Conservation (phyloP, 495 filamentous ascomycete genomes). For the Apodospora peruviana region DNA sequence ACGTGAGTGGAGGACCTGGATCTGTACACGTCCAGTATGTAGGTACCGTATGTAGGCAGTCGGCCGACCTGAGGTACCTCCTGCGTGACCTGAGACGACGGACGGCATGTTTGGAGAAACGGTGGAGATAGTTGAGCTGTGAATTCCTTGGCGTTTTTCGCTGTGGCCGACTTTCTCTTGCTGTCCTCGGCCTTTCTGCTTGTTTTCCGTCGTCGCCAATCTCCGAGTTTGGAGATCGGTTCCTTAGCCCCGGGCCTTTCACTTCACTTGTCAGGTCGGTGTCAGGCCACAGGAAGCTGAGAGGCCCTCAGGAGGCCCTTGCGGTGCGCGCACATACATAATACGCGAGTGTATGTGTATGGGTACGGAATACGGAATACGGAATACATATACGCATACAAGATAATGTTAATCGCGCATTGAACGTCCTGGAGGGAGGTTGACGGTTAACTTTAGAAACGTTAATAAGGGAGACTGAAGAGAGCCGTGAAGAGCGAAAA, state of each 20-base stretch:
- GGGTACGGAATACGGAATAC: too few relatives aligned
- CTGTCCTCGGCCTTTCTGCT: neutral
- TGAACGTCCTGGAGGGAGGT: too few relatives aligned
- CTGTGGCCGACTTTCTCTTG: neutral
- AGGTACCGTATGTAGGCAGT: neutral
- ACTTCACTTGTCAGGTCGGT: neutral
- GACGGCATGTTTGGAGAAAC: constrained; percentile 2
- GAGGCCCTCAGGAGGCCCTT: too few relatives aligned
- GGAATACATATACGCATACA: too few relatives aligned
- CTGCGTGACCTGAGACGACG: constrained; percentile 20
- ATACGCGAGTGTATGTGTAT: too few relatives aligned
- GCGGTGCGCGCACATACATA: too few relatives aligned
- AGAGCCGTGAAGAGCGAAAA: too few relatives aligned
- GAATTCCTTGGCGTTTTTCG: too few relatives aligned
- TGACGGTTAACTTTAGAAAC: too few relatives aligned
- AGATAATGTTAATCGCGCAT: too few relatives aligned
- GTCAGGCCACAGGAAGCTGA: neutral
- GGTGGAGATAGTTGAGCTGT: constrained; percentile 2
- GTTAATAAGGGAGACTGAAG: too few relatives aligned
- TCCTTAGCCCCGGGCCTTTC: neutral
- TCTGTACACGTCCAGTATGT: constrained; percentile 1
- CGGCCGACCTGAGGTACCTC: constrained; percentile 5
- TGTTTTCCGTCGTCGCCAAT: neutral
- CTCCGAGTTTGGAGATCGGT: neutral
- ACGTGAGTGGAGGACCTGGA: constrained; percentile 1